phyloP scores from a whole-genome alignment of 148 eudicot genomes.

The Vaccinium darrowii region DNA sequence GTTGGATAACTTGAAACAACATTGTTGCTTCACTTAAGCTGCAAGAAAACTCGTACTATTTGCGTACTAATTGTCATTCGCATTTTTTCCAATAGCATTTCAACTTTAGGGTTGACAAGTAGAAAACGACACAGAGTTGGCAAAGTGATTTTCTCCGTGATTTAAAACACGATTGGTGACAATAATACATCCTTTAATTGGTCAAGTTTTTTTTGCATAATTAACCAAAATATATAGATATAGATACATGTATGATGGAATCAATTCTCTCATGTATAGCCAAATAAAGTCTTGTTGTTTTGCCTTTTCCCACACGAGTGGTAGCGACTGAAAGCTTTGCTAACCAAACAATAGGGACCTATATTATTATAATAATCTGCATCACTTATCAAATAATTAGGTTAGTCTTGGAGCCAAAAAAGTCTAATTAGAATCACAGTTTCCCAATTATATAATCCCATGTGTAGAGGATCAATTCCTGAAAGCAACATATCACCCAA shows the following conservation, averaged over 20 bases:
- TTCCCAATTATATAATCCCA: conserved; percentile 6
- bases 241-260: background rate
- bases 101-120: background rate
- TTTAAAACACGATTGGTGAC: background rate
- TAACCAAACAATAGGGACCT: background rate
- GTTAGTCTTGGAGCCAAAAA: conserved; percentile 16
- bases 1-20: background rate
- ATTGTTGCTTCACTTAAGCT: background rate
- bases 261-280: background rate
- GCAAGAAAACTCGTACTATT: background rate
- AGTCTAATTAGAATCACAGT: conserved; percentile 16
- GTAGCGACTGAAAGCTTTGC: background rate
- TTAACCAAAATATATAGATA: background rate
- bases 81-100: background rate
- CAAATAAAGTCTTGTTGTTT: background rate
- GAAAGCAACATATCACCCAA: conserved; percentile 31
- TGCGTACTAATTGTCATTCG: background rate
- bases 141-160: background rate
- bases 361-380: background rate
- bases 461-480: background rate
- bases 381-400: conserved; percentile 5
- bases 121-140: background rate
- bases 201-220: background rate
- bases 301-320: background rate
- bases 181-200: background rate